Percentiles rank a stretch among this genome's conserved stretches.
phyloP scores from a whole-genome alignment of 148 eudicot species.

The Diospyros lotus region DNA sequence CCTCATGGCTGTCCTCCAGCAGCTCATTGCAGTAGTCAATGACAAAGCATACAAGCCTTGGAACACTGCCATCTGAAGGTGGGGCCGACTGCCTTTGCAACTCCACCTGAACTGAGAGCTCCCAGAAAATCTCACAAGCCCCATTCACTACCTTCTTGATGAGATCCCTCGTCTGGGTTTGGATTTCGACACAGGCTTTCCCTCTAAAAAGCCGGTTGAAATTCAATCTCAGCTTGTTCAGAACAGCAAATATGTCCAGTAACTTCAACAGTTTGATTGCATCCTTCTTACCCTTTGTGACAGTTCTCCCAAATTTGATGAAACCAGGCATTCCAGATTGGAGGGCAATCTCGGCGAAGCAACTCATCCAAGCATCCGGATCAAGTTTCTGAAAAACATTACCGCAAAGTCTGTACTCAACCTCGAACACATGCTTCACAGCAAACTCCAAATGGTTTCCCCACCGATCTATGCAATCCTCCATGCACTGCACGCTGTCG shows the following conservation, averaged over 20 bases:
- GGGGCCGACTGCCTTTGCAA: constrained; percentile 41
- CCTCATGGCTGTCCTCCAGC: constrained; percentile 53
- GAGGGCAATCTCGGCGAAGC: constrained; percentile 52
- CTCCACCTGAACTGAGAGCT: constrained; percentile 67
- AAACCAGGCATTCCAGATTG: constrained; percentile 51
- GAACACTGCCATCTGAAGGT: constrained; percentile 59
- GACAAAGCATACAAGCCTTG: constrained; percentile 61
- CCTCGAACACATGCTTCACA: constrained; percentile 43
- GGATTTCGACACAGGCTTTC: constrained; percentile 45
- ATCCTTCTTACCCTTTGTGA: constrained; percentile 72
- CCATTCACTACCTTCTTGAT: constrained; percentile 61
- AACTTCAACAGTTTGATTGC: constrained; percentile 84
- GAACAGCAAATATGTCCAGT: constrained; percentile 55
- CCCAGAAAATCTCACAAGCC: constrained; percentile 63
- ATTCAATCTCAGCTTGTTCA: constrained; percentile 50
- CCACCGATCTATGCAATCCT: constrained; percentile 55
- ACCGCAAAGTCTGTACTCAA: constrained; percentile 52
- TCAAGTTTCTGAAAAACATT: constrained; percentile 34
- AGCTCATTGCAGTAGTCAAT: constrained; percentile 58
- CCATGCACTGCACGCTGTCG: constrained; percentile 55
- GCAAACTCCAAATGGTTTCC: constrained; percentile 55
- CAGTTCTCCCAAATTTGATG: constrained; percentile 51
- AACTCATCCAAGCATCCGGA: constrained; percentile 28
- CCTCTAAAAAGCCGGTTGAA: constrained; percentile 72
- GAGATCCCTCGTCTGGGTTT: constrained; percentile 57